These are phyloP conservation scores for Ambispora gerdemannii DNA, from an alignment of 192 early-diverging fungal genomes.

Conservation along the genomic window DNA sequence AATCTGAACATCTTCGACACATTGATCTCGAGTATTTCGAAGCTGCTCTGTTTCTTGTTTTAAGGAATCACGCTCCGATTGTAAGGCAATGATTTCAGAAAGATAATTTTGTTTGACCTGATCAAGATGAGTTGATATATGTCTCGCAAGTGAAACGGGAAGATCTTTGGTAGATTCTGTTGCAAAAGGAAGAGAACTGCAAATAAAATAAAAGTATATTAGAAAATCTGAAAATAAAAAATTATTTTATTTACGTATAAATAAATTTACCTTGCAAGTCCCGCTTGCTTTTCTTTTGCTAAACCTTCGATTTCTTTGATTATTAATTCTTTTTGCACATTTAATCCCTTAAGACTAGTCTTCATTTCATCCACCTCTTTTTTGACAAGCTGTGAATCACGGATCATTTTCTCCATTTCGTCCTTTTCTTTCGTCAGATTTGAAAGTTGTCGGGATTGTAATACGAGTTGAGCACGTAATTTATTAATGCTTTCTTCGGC, in stretches of 20 bases:
- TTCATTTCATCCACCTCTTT: constrained; percentile 34
- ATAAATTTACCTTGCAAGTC: constrained; percentile 34
- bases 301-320: constrained; percentile 37
- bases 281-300: constrained; percentile 40
- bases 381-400: constrained; percentile 8
- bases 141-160: constrained; percentile 28
- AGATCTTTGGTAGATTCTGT: constrained; percentile 12
- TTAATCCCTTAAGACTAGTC: constrained; percentile 34
- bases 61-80: constrained; percentile 45
- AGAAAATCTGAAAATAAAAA: not conserved
- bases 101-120: constrained; percentile 46
- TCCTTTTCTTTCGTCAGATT: not conserved
- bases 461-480: constrained; percentile 34
- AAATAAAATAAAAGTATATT: not conserved
- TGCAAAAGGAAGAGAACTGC: constrained; percentile 6
- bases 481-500: constrained; percentile 30
- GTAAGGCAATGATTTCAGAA: constrained; percentile 45
- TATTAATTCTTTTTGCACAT: constrained; percentile 33
- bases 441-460: not conserved
- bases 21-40: constrained; percentile 46
- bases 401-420: constrained; percentile 2
- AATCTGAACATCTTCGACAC: constrained; percentile 50
- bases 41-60: constrained; percentile 44
- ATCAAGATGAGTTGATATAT: constrained; percentile 42
- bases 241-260: not conserved